Base-by-base conservation (phyloP, 371 early-diverging fungal species). In the Mucor piriformis region DNA sequence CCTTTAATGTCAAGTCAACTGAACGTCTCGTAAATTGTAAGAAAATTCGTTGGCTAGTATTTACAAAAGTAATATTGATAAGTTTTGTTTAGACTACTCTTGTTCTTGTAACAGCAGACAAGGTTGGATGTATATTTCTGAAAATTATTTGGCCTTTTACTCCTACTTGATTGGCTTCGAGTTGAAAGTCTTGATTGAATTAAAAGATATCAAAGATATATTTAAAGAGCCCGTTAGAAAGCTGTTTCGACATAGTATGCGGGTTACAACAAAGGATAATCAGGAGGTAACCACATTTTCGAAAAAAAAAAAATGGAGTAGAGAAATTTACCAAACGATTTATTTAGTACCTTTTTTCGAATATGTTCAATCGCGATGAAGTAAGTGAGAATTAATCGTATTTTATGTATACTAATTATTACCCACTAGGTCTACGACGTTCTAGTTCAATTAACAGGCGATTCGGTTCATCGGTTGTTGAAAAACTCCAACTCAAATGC, bases 91-190 rank as follows among this genome's bases (percentile, higher is more conserved):
- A 70, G 59, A 50, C 29, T 98, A 96, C 74, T 92, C 97, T 18
- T 95, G 95, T 57, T 85, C 92, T 6, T 92, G 90, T 60, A 85
- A 90, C 54, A 80, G 82, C 33, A 83, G 88, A 49, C 97, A 96
- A 70, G 97, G 97, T 3, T 96, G 97, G 95, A 77, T 95, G 82
- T 96, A 96, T 66, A 81, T 96, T 40, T 87, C 88, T 50, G 86
- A 91, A 68, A 89, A 93, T 63, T 89, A 90, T 59, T 66, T 95
- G 16, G 90, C 92, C 70, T 96, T 95, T 64, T 95, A 96, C 68
- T 91, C 95, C 25, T 95, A 90, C 61, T 80, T 95, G 52, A 78
- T 96, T 44, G 95, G 95, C 3, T 79, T 84, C 23, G 97, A 96
- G 68, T 91, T 93, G 24, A 92, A 91, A 67, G 74, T 95, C 34